These are phyloP conservation scores for Saccharomycopsis fodiens DNA, from an alignment of 805 yeast genomes.

Conservation along the genomic window DNA sequence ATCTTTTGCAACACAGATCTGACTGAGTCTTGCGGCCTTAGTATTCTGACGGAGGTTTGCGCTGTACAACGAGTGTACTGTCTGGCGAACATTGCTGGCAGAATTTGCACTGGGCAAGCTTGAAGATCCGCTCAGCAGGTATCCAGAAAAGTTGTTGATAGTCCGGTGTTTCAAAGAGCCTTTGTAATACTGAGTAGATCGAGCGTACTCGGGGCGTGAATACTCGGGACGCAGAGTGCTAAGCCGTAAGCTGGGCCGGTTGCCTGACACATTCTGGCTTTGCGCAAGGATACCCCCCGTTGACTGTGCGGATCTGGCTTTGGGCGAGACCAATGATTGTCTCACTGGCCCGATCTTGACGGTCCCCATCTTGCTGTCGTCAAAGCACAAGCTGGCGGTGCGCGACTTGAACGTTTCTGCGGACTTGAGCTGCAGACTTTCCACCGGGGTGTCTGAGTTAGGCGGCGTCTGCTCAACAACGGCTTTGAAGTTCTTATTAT, in stretches of 20 bases:
- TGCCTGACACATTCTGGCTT: too few relatives aligned
- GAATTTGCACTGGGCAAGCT: too few relatives aligned
- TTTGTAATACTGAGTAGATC: constrained; percentile 5
- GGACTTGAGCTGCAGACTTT: neutral
- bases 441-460: neutral
- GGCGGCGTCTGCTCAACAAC: constrained; percentile 9
- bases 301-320: too few relatives aligned
- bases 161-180: neutral
- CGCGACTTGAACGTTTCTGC: constrained; percentile 5
- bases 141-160: neutral
- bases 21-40: constrained; percentile 17
- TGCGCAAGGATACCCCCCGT: too few relatives aligned
- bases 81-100: too few relatives aligned
- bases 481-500: constrained; percentile 5
- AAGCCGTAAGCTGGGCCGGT: too few relatives aligned
- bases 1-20: constrained; percentile 18
- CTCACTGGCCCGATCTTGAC: constrained; percentile 18
- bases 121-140: neutral
- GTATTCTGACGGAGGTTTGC: too few relatives aligned
- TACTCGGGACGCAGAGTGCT: too few relatives aligned
- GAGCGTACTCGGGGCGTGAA: too few relatives aligned
- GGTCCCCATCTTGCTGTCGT: constrained; percentile 17
- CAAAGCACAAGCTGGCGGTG: constrained; percentile 15
- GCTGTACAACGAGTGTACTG: too few relatives aligned
- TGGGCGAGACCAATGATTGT: constrained; percentile 5